A percentile compares a stretch with the other conserved stretches of the same genome.
Evolutionary conservation across 2,329 filamentous ascomycete genomes (phyloP).

Genomic region (Diaporthe ilicicola): DNA sequence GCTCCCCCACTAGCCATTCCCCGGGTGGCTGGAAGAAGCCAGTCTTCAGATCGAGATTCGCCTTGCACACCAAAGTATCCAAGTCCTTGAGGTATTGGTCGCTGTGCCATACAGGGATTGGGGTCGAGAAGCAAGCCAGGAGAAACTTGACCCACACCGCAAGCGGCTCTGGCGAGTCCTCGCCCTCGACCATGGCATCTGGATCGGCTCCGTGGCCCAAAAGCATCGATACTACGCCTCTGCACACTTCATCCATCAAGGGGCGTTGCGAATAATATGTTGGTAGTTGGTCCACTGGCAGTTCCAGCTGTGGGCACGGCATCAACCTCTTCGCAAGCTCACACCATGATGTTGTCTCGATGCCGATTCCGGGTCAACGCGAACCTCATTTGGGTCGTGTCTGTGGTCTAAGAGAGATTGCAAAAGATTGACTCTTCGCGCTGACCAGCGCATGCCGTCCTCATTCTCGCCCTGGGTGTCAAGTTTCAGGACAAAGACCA

Average conservation of each 20-base stretch:
- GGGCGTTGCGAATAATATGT: not conserved
- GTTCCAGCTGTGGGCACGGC: not conserved
- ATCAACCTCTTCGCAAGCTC: not conserved
- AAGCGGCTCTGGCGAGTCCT: slow-evolving; percentile 1
- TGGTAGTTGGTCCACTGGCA: not conserved
- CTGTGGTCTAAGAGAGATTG: not conserved
- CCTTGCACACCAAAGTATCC: not conserved
- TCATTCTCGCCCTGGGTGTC: not conserved
- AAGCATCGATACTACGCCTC: not conserved
- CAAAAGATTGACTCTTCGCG: not conserved
- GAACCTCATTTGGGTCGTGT: not conserved
- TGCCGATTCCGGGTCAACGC: not conserved
- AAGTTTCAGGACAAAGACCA: not conserved
- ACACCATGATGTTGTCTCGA: not conserved
- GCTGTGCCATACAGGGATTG: not conserved
- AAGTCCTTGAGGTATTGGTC: not conserved
- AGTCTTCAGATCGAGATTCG: not conserved
- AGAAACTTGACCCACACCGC: not conserved
- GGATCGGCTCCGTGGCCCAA: not conserved
- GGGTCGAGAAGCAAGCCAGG: not conserved
- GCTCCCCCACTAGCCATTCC: not conserved
- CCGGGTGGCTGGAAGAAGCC: not conserved
- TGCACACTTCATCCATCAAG: not conserved
- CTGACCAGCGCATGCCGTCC: not conserved
- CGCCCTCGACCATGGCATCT: not conserved